phyloP scores from a whole-genome alignment of 139 green algal species.

The Chlorella sp. region DNA sequence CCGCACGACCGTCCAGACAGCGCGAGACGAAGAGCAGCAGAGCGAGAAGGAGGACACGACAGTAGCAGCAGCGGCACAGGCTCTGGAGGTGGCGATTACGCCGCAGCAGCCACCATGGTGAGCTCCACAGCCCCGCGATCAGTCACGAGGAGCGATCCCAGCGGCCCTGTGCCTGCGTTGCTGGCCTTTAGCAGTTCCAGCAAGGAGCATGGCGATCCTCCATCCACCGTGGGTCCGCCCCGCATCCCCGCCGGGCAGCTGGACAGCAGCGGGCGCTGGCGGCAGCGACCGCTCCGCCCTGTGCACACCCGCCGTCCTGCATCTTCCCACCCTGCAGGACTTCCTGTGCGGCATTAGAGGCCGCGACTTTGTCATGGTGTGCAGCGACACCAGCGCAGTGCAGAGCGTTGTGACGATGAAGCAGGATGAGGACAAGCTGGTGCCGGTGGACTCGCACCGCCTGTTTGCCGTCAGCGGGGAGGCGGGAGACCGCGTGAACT shows the following conservation, averaged over 20 bases:
- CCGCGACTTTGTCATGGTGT: constrained; percentile 96
- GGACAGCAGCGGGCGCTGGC: background rate
- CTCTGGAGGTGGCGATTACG: background rate
- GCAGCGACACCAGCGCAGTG: constrained; percentile 85
- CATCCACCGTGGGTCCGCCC: too few relatives aligned
- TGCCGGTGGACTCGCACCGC: constrained; percentile 84
- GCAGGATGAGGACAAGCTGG: constrained; percentile 90
- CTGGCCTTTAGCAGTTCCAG: too few relatives aligned
- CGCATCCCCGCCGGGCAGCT: background rate
- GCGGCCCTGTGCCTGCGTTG: background rate
- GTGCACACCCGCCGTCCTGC: background rate
- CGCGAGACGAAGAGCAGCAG: too few relatives aligned
- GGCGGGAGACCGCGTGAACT: constrained; percentile 92
- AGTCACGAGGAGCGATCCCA: background rate
- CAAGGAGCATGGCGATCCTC: background rate
- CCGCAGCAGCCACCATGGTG: constrained; percentile 1
- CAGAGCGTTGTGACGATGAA: constrained; percentile 98
- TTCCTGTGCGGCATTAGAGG: constrained; percentile 49
- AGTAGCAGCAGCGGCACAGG: too few relatives aligned
- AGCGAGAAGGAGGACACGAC: too few relatives aligned
- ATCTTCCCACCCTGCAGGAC: background rate
- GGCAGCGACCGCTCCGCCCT: background rate
- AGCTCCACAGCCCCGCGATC: background rate
- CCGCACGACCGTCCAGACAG: too few relatives aligned
- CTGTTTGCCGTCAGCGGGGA: constrained; percentile 91